Evolutionary conservation across 768 basidiomycete species (phyloP).

Genomic region (Favolaschia claudopus): DNA sequence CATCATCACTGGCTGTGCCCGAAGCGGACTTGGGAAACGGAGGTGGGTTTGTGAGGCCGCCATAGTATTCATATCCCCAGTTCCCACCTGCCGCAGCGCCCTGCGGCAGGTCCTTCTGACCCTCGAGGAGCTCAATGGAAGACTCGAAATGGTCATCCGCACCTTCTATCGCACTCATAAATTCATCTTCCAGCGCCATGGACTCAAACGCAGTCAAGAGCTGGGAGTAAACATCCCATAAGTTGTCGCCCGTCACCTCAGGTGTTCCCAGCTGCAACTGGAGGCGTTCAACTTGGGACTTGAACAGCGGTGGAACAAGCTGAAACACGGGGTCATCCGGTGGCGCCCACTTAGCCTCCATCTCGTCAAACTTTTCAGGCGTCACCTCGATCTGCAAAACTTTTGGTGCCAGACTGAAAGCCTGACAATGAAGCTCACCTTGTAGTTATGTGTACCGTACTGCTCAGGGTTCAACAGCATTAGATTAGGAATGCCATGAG

Average conservation of each 20-base stretch:
- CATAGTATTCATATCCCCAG: not conserved
- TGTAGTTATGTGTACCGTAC: conserved; percentile 41
- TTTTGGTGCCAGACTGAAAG: no score
- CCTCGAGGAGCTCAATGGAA: not conserved
- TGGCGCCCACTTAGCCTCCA: conserved; percentile 32
- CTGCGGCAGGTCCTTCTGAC: not conserved
- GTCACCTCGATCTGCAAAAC: not conserved
- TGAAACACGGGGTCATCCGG: conserved; percentile 36
- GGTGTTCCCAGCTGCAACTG: not conserved
- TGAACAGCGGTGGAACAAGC: conserved; percentile 36
- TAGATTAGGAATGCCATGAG: conserved; percentile 45
- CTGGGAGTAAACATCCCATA: not conserved
- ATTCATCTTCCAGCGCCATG: not conserved
- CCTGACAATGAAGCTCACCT: conserved; percentile 32
- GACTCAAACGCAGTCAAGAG: not conserved
- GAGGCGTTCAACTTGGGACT: not conserved
- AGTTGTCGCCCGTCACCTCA: not conserved
- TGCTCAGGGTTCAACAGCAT: conserved; percentile 39
- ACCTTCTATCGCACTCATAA: not conserved
- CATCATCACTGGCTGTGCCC: no score
- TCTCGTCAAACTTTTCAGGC: conserved; percentile 16
- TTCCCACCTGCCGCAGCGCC: not conserved
- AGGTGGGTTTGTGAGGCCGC: not conserved
- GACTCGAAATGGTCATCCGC: conserved; percentile 2
- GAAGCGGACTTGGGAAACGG: no score